Evolutionary conservation across 768 basidiomycete genomes (phyloP), one percentile per base, ranked within the genome.

Genomic region (Leccinum fibrillosum): DNA sequence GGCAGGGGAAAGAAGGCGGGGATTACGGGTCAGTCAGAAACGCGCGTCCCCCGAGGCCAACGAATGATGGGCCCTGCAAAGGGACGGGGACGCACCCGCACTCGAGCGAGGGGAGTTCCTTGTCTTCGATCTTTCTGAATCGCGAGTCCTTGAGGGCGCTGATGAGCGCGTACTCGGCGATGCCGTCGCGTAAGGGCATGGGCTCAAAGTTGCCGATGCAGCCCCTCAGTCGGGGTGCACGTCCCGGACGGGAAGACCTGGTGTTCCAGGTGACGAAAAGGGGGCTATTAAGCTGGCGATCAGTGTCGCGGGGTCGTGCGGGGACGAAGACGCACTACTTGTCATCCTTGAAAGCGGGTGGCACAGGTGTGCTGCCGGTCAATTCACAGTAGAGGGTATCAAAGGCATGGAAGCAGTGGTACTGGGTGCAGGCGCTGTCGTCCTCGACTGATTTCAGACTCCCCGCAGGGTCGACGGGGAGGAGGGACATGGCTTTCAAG

Each of bases 201-300:
- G 91, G 80, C 34, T 88, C 85, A 67, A 99, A 99, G 73, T 84
- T 94, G 67, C 96, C 96, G 65, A 99, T 98, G 75, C 96, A 99
- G 49, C 96, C 96, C 53, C 96, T 78, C 60, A 99, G 78, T 58
- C 83, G 79, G 48, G 84, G 78, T 21, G 82, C 70, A 57, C 83
- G 81, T 32, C 84, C 85, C 19, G 83, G 76, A 56, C 82, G 84
- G 57, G 79, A 79, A 32, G 83, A 79, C 58, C 81, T 82, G 48
- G 84, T 88, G 74, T 93, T 94, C 95, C 95, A 99, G 6, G 96
- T 98, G 32, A 98, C 93, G 73, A 99, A 99, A 55, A 99, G 79
- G 12, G 95, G 94, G 74, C 72, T 73, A 15, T 39, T 19, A 51
- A 7, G 30, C 39, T 30, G 37, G n/a, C 35, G 7, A 37, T 66